These are phyloP conservation scores for Apiotrichum gracile DNA, from an alignment of 1,284 basidiomycete species.

Conservation along the genomic window DNA sequence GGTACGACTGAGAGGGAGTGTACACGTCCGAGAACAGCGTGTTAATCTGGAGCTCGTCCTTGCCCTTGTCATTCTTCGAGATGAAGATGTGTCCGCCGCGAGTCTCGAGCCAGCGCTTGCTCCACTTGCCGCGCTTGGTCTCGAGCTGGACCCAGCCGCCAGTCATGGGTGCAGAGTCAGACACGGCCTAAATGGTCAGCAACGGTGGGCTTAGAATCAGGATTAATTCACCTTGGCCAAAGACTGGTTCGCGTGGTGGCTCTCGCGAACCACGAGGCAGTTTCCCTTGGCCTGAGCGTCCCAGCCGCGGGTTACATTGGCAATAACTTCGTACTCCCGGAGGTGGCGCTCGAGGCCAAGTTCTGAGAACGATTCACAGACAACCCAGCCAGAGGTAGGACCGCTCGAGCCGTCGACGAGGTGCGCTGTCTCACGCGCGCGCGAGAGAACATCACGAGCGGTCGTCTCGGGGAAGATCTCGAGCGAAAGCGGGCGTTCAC, in stretches of 20 bases:
- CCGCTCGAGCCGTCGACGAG: conserved; percentile 18
- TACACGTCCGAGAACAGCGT: conserved; percentile 77
- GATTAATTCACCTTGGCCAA: conserved; percentile 14
- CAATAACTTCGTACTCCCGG: conserved; percentile 70
- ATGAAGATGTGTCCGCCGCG: conserved; percentile 76
- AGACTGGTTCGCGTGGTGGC: conserved; percentile 16
- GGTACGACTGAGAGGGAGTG: conserved; percentile 55
- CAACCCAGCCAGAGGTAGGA: conserved; percentile 29
- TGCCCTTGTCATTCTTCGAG: conserved; percentile 77
- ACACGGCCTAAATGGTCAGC: conserved; percentile 55
- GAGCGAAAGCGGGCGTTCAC: conserved; percentile 16
- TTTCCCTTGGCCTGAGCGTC: conserved; percentile 70
- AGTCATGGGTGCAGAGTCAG: conserved; percentile 61
- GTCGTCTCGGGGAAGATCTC: conserved; percentile 35
- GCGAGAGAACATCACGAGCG: conserved; percentile 31
- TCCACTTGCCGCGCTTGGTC: conserved; percentile 84
- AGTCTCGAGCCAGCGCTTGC: conserved; percentile 76
- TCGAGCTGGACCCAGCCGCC: conserved; percentile 77
- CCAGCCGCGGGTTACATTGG: conserved; percentile 69
- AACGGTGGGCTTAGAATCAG: too few species aligned
- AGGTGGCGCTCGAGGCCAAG: conserved; percentile 64
- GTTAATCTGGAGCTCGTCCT: conserved; percentile 57
- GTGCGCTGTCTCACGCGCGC: conserved; percentile 20
- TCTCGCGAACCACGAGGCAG: conserved; percentile 67
- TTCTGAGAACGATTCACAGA: conserved; percentile 43